Percentiles rank a stretch among this genome's conserved stretches.
Conservation (phyloP, 2,329 filamentous ascomycete genomes). For the Aureobasidium musti region DNA sequence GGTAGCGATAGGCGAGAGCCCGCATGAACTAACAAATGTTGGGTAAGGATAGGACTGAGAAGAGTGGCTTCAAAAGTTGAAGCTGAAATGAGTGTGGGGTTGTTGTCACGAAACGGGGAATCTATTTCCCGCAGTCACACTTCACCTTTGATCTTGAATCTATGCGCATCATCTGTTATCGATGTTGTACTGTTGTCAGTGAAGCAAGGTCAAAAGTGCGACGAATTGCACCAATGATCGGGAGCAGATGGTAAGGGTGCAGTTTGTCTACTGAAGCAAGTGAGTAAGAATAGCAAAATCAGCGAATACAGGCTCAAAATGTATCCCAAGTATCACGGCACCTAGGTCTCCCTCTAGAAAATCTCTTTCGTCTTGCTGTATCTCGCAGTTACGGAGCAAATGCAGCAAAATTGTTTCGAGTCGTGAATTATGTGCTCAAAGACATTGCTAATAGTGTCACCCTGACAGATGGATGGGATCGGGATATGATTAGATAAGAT, state of each 20-base stretch:
- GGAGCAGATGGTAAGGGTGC: neutral
- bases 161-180: neutral
- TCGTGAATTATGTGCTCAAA: too few species aligned
- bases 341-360: too few species aligned
- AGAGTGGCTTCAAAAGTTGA: neutral
- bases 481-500: slow-evolving; percentile 1
- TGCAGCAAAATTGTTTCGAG: too few species aligned
- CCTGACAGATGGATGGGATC: neutral
- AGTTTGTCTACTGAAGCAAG: neutral
- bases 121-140: neutral
- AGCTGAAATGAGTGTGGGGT: slow-evolving; percentile 7
- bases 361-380: too few species aligned
- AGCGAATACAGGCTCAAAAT: neutral
- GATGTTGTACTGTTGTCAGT: neutral
- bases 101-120: slow-evolving; percentile 1
- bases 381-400: too few species aligned
- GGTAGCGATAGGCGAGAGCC: neutral
- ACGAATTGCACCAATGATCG: neutral
- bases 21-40: neutral
- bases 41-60: neutral
- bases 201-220: too few species aligned
- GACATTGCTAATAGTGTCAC: neutral
- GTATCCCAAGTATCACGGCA: neutral
- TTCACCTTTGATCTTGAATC: too few species aligned
- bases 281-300: neutral